Base-by-base conservation (phyloP, 306 rosid genomes). In the cucumber (Cucumis sativus) region DNA sequence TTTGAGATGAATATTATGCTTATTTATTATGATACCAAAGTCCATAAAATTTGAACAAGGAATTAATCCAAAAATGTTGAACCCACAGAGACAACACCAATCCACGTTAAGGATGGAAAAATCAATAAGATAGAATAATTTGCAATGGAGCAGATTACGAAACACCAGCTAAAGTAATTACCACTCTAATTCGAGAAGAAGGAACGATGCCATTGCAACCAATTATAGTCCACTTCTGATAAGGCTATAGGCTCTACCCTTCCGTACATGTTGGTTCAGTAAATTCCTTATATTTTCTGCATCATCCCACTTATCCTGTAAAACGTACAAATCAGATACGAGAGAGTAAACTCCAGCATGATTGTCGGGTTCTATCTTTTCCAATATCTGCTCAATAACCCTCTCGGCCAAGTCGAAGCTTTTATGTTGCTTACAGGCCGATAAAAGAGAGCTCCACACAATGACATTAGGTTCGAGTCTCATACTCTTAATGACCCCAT, bases 391-490 rank as follows among this genome's bases (percentile, higher is more conserved):
- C 81, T 79, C 80, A 78, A 86, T 83, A 75, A 88, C 91, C 70
- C 81, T 88, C 80, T 89, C 84, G 18, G 89, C 91, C 85, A 86
- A 84, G 86, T 77, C 89, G 64, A 86, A 88, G 77, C 76, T 86
- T 80, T 54, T 76, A 41, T 85, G 88, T 74, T 85, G 87, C 89
- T 86, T 86, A 76, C 92, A 91, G 78, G 91, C 90, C 0, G 85
- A 84, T 77, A 88, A 79, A 81, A 86, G 84, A 4, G 91, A 82
- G 78, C 83, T 79, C 87, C 88, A 86, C 3, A 88, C 77, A 37
- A 82, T 83, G 68, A 81, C 73, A 80, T 85, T 85, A 40, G 92
- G 87, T 73, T 85, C 81, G 20, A 85, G 23, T 80, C 58, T 85
- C 91, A 89, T 91, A 70, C 69, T 57, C 79, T 30, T 82, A 65